Percentiles rank a stretch among this genome's conserved stretches.
Evolutionary conservation across 176 grass and related monocot species (phyloP).

Genomic region (Hyparrhenia diplandra): DNA sequence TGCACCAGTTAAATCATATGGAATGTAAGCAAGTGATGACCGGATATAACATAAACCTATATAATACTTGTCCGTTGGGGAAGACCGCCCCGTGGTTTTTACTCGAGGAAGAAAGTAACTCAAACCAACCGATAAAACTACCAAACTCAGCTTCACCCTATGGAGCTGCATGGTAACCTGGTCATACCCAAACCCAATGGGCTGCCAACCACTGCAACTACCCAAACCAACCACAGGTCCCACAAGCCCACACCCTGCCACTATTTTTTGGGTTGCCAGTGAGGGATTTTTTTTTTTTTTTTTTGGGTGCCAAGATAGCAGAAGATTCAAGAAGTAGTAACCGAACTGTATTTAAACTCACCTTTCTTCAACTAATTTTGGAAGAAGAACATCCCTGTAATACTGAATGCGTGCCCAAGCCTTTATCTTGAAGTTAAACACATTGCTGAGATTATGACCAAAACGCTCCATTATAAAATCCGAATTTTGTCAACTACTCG

Average conservation of each 20-base stretch:
- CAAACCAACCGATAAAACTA: no score
- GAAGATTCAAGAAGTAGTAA: conserved; percentile 2
- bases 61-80: no score
- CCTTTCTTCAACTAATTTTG: conserved; percentile 93
- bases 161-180: no score
- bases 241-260: neutral
- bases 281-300: neutral
- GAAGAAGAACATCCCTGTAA: conserved; percentile 85
- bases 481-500: conserved; percentile 69
- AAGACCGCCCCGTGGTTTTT: no score
- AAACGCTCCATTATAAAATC: conserved; percentile 98
- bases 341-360: conserved; percentile 43
- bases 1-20: no score
- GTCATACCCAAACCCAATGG: no score
- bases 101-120: no score
- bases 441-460: conserved; percentile 87
- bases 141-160: no score
- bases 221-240: neutral
- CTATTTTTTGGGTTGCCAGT: neutral
- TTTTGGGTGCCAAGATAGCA: neutral
- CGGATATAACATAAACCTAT: no score
- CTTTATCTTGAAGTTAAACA: conserved; percentile 98
- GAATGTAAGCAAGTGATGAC: no score
- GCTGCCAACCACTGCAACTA: neutral
- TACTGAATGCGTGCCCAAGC: conserved; percentile 83